These are phyloP conservation scores for Luffa aegyptiaca DNA, from an alignment of 306 rosid genomes.

Conservation along the genomic window DNA sequence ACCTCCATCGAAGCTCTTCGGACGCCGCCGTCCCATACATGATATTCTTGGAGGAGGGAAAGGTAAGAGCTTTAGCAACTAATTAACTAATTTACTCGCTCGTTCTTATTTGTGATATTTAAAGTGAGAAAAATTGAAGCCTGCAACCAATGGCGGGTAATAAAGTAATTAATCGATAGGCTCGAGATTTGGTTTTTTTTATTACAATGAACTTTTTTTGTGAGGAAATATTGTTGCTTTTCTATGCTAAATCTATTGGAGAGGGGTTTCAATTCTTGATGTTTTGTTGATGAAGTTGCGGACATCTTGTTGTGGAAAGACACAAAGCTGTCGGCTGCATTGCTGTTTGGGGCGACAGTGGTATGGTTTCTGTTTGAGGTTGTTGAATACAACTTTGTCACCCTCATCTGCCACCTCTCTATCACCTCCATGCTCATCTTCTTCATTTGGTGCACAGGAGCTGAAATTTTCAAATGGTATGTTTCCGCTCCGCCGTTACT, in stretches of 20 bases:
- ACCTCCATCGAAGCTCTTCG: neutral
- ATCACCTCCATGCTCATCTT: conserved; percentile 53
- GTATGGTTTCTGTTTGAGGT: conserved; percentile 78
- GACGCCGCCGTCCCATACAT: neutral
- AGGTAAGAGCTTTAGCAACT: neutral
- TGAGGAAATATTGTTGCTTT: too few relatives aligned
- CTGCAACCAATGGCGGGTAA: too few relatives aligned
- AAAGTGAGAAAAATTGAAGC: neutral
- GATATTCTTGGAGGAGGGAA: neutral
- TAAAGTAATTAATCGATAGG: too few relatives aligned
- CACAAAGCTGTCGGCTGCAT: conserved; percentile 30
- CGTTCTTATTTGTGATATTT: neutral
- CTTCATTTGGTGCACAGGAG: conserved; percentile 49
- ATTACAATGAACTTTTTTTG: too few relatives aligned
- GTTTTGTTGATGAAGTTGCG: conserved; percentile 29
- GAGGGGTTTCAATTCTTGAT: too few relatives aligned
- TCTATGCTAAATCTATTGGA: too few relatives aligned
- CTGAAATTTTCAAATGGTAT: conserved; percentile 52
- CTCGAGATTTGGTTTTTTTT: too few relatives aligned
- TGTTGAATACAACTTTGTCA: conserved; percentile 52
- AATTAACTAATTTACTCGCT: neutral
- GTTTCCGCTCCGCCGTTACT: neutral
- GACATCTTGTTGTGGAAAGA: conserved; percentile 67
- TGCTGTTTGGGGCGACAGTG: conserved; percentile 47
- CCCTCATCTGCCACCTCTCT: conserved; percentile 55